Conservation (phyloP, 805 yeast genomes). For the Groenewaldozyma tartarivorans region DNA sequence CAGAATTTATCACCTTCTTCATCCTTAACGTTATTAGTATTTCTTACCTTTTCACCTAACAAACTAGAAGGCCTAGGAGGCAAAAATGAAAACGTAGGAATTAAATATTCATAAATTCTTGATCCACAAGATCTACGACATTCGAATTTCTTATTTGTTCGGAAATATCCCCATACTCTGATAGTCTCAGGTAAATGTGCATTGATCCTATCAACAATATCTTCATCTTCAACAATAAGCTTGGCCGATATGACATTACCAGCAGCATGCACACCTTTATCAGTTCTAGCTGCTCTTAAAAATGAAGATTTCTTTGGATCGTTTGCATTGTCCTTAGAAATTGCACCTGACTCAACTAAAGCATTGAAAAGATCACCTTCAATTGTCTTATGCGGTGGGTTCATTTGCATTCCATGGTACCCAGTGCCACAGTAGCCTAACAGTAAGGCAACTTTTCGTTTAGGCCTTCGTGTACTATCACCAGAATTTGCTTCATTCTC, state of each 20-base stretch:
- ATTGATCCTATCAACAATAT: slow-evolving; percentile 67
- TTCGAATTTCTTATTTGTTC: slow-evolving; percentile 86
- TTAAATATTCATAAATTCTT: slow-evolving; percentile 86
- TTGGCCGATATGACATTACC: slow-evolving; percentile 84
- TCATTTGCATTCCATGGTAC: slow-evolving; percentile 91
- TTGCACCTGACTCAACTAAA: slow-evolving; percentile 76
- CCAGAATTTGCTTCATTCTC: no score
- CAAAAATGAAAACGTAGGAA: slow-evolving; percentile 83
- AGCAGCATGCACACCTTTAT: slow-evolving; percentile 96
- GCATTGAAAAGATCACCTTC: slow-evolving; percentile 85
- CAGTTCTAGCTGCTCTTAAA: slow-evolving; percentile 58
- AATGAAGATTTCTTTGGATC: slow-evolving; percentile 84
- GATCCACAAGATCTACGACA: slow-evolving; percentile 93
- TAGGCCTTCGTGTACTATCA: slow-evolving; percentile 39
- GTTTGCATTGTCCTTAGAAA: slow-evolving; percentile 74
- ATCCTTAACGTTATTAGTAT: slow-evolving; percentile 41
- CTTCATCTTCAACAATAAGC: slow-evolving; percentile 72
- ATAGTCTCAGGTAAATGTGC: slow-evolving; percentile 71
- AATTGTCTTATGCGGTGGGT: slow-evolving; percentile 80
- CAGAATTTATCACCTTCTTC: slow-evolving; percentile 71
- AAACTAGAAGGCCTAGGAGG: slow-evolving; percentile 79
- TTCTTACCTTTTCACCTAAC: slow-evolving; percentile 49
- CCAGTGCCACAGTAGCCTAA: slow-evolving; percentile 96
- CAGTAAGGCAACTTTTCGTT: slow-evolving; percentile 81
- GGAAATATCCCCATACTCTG: slow-evolving; percentile 84